Evolutionary conservation across 2,329 filamentous ascomycete genomes (phyloP).

Genomic region (Zasmidium angulare): DNA sequence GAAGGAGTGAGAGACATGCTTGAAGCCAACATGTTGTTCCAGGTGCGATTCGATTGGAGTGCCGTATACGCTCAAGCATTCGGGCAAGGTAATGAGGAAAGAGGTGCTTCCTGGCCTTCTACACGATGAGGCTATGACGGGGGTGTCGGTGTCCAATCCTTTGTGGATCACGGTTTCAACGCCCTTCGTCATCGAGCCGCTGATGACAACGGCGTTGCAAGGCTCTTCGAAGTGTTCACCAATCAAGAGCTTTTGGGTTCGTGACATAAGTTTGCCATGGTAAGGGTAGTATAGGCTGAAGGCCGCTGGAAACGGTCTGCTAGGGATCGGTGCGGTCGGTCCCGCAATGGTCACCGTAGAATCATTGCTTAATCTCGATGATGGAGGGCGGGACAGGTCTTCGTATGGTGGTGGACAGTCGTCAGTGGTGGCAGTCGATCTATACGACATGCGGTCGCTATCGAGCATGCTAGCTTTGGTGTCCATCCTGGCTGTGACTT

Average conservation of each 20-base stretch:
- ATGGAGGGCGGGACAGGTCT: conserved; percentile 9
- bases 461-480: neutral
- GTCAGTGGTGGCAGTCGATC: neutral
- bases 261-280: neutral
- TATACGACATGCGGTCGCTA: neutral
- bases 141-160: neutral
- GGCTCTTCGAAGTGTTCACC: conserved; percentile 16
- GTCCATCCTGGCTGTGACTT: neutral
- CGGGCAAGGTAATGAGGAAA: conserved; percentile 10
- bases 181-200: conserved; percentile 14
- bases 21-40: conserved; percentile 6
- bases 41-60: neutral
- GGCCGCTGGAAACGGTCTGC: neutral
- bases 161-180: conserved; percentile 6
- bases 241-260: conserved; percentile 9
- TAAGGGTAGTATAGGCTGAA: conserved; percentile 18
- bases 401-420: conserved; percentile 16
- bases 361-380: neutral
- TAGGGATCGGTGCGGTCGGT: neutral
- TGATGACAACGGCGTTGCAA: conserved; percentile 10
- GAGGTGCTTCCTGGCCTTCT: conserved; percentile 7
- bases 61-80: conserved; percentile 6
- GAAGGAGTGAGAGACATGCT: conserved; percentile 11
- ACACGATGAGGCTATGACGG: conserved; percentile 6
- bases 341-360: neutral